Conservation (phyloP, 2,329 filamentous ascomycete species). For the Colletotrichum liriopes region DNA sequence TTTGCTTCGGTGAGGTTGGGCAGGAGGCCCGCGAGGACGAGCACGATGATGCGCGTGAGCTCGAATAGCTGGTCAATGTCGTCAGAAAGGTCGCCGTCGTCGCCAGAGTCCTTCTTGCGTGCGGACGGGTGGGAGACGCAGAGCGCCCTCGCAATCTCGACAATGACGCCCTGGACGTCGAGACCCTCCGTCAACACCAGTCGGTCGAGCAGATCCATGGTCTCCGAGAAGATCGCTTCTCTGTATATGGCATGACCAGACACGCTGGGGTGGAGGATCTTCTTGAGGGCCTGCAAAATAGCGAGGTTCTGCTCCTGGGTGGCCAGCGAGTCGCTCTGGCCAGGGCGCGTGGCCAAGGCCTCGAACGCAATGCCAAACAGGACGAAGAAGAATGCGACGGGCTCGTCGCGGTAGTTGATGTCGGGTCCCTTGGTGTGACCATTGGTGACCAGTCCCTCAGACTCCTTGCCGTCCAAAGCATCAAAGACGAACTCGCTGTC, state of each 20-base stretch:
- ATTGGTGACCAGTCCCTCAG: conserved; percentile 62
- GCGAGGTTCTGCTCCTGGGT: conserved; percentile 86
- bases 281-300: conserved; percentile 92
- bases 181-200: conserved; percentile 92
- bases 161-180: conserved; percentile 91
- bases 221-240: conserved; percentile 95
- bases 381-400: conserved; percentile 98
- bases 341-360: conserved; percentile 87
- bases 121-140: conserved; percentile 95
- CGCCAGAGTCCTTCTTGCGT: conserved; percentile 74
- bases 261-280: conserved; percentile 94
- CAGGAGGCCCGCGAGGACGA: conserved; percentile 89
- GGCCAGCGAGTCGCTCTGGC: conserved; percentile 75
- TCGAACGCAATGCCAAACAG: conserved; percentile 97
- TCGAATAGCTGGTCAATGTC: conserved; percentile 99
- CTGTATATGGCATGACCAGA: conserved; percentile 97
- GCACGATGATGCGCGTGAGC: conserved; percentile 93
- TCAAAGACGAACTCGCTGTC: conserved; percentile 99
- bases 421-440: conserved; percentile 76
- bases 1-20: conserved; percentile 83
- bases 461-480: conserved; percentile 88
- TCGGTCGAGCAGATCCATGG: conserved; percentile 94
- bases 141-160: conserved; percentile 91
- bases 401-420: conserved; percentile 98
- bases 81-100: conserved; percentile 88